Evolutionary conservation across 495 filamentous ascomycete genomes (phyloP).

Genomic region (Penicillium riverlandense): DNA sequence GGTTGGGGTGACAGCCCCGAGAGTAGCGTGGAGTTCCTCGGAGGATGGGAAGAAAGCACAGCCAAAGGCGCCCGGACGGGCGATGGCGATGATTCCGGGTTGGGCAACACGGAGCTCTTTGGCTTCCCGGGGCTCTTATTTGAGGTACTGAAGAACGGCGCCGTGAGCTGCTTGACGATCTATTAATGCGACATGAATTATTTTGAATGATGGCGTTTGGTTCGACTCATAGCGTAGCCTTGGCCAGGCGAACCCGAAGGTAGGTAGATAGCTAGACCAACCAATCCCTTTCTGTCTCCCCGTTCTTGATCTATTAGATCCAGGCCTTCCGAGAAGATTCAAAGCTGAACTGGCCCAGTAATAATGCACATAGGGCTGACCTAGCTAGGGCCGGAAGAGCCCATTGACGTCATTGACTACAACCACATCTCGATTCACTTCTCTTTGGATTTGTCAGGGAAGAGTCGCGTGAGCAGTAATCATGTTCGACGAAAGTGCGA

Average conservation of each 20-base stretch:
- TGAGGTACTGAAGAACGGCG: slow-evolving; percentile 90
- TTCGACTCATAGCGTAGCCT: no score
- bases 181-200: slow-evolving; percentile 44
- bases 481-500: neutral
- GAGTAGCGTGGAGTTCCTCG: slow-evolving; percentile 81
- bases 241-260: no score
- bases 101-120: slow-evolving; percentile 81
- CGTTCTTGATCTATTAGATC: neutral
- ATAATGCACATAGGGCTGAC: neutral
- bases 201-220: neutral
- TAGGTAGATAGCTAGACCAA: no score
- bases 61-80: slow-evolving; percentile 33
- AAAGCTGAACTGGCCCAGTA: neutral
- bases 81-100: slow-evolving; percentile 46
- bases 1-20: slow-evolving; percentile 89
- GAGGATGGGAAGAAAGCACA: slow-evolving; percentile 78
- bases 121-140: slow-evolving; percentile 91
- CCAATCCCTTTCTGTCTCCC: no score
- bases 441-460: neutral
- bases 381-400: slow-evolving; percentile 1
- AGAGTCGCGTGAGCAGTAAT: neutral
- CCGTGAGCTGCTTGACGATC: slow-evolving; percentile 83
- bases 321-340: neutral
- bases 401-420: slow-evolving; percentile 2
- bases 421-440: neutral